Base-by-base conservation (phyloP, 1,284 basidiomycete species). In the Fomitopsis schrenkii region DNA sequence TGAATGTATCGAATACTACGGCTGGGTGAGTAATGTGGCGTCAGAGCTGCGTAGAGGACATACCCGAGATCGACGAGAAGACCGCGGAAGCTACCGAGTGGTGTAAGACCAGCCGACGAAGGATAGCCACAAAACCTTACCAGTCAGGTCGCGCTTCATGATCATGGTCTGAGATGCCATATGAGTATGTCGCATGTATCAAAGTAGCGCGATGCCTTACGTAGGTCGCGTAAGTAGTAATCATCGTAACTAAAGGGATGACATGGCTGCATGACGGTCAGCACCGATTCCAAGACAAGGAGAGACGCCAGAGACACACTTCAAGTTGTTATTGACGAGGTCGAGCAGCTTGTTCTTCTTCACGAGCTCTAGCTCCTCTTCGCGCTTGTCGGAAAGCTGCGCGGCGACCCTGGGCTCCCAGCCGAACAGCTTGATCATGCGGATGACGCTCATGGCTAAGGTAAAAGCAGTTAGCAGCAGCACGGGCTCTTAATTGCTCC, bases 221-320 rank as follows among this genome's bases (percentile, higher is more conserved):
- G 67, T 83, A 90, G 44, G 84, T 82, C 6, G 81, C 80, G 69
- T 86, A 93, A 0, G 90, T 90, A 22, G 80, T 79, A 38, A 86
- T 69, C 83, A 91, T 92, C 12, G 84, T 86, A 41, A 86, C 64
- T 5, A 89, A 75, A 0, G 91, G 88, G 41, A 91, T 83, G 44
- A 85, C 56, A 64, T 79, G 83, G 72, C 86, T 89, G 62, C 8
- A 59, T 2, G 12, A 8, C 6, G 14, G 41, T 59, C 38, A 62
- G 45, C 52, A 40, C 57, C 5, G 42, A 38, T 26, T 2, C 22
- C 22, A 5, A 19, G 22, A 41, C 19, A 3, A 22, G 12, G 3
- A 40, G 19, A 52, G 8, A 33, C 3, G 5, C 19, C 30, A 17
- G n/a, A 8, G 5, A 64, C 61, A 5, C 38, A 67, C 66, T 67